phyloP scores from a whole-genome alignment of 257 asterid genomes.

The Fraxinus anomala region DNA sequence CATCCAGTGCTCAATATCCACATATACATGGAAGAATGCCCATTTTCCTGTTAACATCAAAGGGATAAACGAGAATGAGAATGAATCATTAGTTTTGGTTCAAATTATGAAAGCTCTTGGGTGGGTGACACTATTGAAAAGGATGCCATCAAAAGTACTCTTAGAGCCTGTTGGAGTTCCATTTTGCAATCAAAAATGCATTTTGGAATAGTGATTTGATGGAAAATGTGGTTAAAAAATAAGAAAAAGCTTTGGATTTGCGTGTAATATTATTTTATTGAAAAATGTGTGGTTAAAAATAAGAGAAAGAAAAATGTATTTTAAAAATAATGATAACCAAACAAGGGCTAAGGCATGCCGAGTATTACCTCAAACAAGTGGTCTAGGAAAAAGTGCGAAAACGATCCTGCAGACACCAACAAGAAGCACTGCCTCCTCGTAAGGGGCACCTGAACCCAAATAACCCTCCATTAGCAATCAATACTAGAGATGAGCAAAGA shows the following conservation, averaged over 20 bases:
- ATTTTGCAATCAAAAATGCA: too few relatives aligned
- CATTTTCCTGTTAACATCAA: slow-evolving; percentile 64
- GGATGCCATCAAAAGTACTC: not conserved
- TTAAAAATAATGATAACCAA: too few relatives aligned
- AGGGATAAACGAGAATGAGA: not conserved
- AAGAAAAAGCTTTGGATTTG: too few relatives aligned
- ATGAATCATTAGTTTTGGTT: not conserved
- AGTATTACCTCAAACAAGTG: slow-evolving; percentile 81
- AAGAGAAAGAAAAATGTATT: too few relatives aligned
- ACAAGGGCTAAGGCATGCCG: not conserved
- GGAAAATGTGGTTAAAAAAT: too few relatives aligned
- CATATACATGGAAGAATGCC: slow-evolving; percentile 74
- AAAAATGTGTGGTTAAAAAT: too few relatives aligned
- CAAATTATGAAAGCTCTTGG: not conserved
- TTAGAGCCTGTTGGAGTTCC: not conserved
- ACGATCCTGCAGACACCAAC: slow-evolving; percentile 77
- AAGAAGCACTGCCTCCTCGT: slow-evolving; percentile 69
- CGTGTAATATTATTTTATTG: too few relatives aligned
- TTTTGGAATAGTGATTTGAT: too few relatives aligned
- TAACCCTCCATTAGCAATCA: slow-evolving; percentile 25
- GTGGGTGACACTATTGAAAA: not conserved
- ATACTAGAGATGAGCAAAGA: not conserved
- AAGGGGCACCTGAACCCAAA: slow-evolving; percentile 58
- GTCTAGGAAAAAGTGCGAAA: slow-evolving; percentile 90
- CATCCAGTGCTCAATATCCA: slow-evolving; percentile 96